Percentiles rank a stretch among this genome's conserved stretches.
Evolutionary conservation across 1,284 basidiomycete genomes (phyloP).

Genomic region (Apiotrichum laibachii): DNA sequence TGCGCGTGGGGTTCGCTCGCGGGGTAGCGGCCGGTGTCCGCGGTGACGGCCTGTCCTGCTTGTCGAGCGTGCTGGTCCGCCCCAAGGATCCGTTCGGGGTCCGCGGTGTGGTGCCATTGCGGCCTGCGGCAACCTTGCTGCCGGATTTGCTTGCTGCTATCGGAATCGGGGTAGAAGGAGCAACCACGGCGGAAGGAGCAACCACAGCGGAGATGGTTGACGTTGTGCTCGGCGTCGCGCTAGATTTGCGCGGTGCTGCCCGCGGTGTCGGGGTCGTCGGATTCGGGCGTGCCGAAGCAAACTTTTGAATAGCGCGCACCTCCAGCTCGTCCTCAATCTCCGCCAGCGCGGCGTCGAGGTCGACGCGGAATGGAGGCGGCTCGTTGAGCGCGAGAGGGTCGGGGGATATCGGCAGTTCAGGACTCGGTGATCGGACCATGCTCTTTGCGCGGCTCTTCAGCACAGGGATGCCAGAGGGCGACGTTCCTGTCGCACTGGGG

Average conservation of each 20-base stretch:
- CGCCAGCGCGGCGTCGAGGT: constrained; percentile 21
- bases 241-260: not conserved
- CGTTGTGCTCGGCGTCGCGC: not conserved
- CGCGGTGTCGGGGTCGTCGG: constrained; percentile 1
- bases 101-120: not conserved
- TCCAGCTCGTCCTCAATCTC: constrained; percentile 26
- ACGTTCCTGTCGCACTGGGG: not conserved
- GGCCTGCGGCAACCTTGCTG: not conserved
- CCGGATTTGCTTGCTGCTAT: too few relatives aligned
- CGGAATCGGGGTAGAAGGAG: too few relatives aligned
- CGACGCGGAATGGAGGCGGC: constrained; percentile 21
- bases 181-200: too few relatives aligned
- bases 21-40: not conserved
- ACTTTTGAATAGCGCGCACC: constrained; percentile 16
- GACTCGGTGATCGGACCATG: constrained; percentile 12
- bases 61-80: not conserved
- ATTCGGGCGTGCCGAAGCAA: constrained; percentile 11
- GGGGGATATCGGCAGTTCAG: constrained; percentile 11
- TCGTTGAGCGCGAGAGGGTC: constrained; percentile 4
- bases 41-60: not conserved
- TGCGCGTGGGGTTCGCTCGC: not conserved
- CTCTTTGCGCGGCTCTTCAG: constrained; percentile 18
- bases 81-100: not conserved
- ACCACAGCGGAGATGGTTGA: too few relatives aligned
- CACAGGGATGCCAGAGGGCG: constrained; percentile 21